Evolutionary conservation across 208 protist genomes (phyloP).

Genomic region (Trypanosomatidae sp.): DNA sequence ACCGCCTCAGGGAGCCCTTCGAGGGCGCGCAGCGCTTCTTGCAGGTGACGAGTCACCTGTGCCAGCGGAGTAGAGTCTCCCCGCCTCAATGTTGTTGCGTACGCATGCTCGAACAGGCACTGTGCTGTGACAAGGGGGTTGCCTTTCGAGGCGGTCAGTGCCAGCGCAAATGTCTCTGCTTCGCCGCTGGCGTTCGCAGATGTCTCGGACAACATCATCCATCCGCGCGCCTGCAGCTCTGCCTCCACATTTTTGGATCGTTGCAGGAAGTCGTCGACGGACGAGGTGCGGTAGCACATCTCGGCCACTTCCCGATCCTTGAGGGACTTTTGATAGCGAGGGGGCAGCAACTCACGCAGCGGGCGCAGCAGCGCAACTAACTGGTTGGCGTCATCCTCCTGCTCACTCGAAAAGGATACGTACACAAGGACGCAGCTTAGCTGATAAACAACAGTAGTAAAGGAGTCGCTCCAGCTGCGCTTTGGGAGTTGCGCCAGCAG

Average conservation of each 20-base stretch:
- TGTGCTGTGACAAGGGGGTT: conserved; percentile 45
- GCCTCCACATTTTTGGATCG: conserved; percentile 47
- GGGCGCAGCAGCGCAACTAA: conserved; percentile 29
- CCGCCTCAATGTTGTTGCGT: conserved; percentile 8
- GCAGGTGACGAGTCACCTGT: conserved; percentile 13
- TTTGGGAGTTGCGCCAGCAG: conserved; percentile 33
- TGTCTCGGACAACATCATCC: conserved; percentile 56
- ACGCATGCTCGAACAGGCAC: conserved; percentile 40
- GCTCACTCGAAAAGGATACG: conserved; percentile 15
- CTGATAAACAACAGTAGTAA: conserved; percentile 26
- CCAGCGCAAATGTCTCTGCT: conserved; percentile 43
- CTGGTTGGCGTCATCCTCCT: conserved; percentile 24
- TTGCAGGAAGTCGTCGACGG: conserved; percentile 34
- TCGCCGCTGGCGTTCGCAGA: conserved; percentile 25
- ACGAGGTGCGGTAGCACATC: conserved; percentile 41
- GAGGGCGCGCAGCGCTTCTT: conserved; percentile 21
- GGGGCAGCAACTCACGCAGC: conserved; percentile 52
- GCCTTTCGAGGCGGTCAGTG: conserved; percentile 36
- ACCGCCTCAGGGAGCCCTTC: conserved; percentile 18
- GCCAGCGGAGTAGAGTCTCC: conserved; percentile 8
- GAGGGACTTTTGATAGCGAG: conserved; percentile 53
- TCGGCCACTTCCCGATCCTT: conserved; percentile 56
- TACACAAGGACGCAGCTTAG: conserved; percentile 23
- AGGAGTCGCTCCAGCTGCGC: conserved; percentile 25
- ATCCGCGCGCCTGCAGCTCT: conserved; percentile 66